Percentiles rank a stretch among this genome's conserved stretches.
These are phyloP conservation scores for Dendrostoma leiphaemia DNA, from an alignment of 2,329 filamentous ascomycete species.

Conservation along the genomic window DNA sequence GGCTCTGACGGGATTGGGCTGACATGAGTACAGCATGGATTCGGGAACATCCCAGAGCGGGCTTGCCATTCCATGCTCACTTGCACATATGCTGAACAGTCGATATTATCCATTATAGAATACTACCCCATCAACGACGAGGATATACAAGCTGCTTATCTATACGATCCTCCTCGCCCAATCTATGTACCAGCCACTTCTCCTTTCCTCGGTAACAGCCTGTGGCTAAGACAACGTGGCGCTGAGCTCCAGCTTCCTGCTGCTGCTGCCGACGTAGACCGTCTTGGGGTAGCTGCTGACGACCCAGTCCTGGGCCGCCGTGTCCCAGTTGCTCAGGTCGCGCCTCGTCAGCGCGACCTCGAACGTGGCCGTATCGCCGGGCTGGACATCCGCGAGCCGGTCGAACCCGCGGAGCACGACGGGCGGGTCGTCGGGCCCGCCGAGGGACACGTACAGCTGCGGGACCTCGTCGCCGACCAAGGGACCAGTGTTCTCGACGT, in stretches of 20 bases:
- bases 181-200: no score
- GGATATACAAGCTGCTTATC: no score
- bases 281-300: slow-evolving; percentile 50
- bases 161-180: no score
- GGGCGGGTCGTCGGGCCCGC: slow-evolving; percentile 69
- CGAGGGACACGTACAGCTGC: slow-evolving; percentile 78
- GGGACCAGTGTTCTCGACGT: slow-evolving; percentile 69
- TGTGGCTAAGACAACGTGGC: slow-evolving; percentile 25
- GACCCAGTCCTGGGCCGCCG: slow-evolving; percentile 79
- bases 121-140: no score
- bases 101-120: no score
- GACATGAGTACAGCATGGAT: no score
- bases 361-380: slow-evolving; percentile 68
- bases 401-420: slow-evolving; percentile 78
- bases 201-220: no score
- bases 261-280: slow-evolving; percentile 54
- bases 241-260: slow-evolving; percentile 49
- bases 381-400: slow-evolving; percentile 62
- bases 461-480: slow-evolving; percentile 67
- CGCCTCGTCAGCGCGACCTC: slow-evolving; percentile 68
- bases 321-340: slow-evolving; percentile 87
- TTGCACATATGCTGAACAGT: no score
- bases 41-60: no score
- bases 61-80: no score
- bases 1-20: no score